A percentile compares a stretch with the other conserved stretches of the same genome.
Conservation (phyloP, 345 rosid species). For the Moringa oleifera region DNA sequence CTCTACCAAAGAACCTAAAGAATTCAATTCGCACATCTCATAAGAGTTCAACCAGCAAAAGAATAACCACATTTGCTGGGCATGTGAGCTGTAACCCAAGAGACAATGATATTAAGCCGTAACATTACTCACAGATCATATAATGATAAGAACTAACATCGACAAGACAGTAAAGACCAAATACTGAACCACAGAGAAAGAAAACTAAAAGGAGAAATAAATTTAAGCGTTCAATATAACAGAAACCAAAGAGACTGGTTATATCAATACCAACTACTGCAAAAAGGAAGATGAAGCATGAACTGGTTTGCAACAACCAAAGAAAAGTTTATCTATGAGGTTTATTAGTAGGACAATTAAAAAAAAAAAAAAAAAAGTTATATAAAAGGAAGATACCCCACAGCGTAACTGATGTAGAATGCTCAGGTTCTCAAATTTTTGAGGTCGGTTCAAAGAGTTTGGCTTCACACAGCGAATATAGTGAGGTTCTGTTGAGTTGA, state of each 20-base stretch:
- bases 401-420: constrained; percentile 90
- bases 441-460: constrained; percentile 80
- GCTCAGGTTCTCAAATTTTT: constrained; percentile 81
- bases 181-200: background rate
- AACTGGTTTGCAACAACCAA: too few species aligned
- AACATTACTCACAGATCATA: too few species aligned
- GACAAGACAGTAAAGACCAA: background rate
- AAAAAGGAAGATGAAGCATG: constrained; percentile 5
- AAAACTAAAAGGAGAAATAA: background rate
- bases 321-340: too few species aligned
- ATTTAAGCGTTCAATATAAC: background rate
- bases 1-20: background rate
- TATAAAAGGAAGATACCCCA: constrained; percentile 42
- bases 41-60: background rate
- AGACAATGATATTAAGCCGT: too few species aligned
- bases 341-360: too few species aligned
- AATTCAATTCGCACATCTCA: background rate
- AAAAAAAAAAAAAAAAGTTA: too few species aligned
- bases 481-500: constrained; percentile 89
- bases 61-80: background rate
- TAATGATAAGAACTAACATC: too few species aligned
- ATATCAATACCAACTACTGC: constrained; percentile 1
- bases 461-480: constrained; percentile 99
- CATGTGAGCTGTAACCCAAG: too few species aligned
- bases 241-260: constrained; percentile 1